phyloP scores from a whole-genome alignment of 345 rosid genomes.

The Gossypium longicalyx region DNA sequence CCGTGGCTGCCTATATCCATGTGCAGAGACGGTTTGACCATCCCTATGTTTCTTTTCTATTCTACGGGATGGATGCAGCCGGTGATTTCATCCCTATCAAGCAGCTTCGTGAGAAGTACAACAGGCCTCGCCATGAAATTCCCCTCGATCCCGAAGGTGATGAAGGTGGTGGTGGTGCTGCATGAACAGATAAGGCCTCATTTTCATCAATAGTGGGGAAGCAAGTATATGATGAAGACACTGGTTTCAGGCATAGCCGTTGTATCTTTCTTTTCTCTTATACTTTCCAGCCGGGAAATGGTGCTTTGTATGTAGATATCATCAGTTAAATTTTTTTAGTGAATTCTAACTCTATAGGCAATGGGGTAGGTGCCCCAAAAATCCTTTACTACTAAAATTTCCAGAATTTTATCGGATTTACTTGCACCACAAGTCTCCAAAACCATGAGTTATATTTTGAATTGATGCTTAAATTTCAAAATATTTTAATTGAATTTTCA shows the following conservation, averaged over 20 bases:
- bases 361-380: no score
- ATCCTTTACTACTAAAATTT: no score
- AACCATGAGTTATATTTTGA: no score
- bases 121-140: conserved; percentile 68
- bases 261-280: neutral
- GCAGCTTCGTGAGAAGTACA: conserved; percentile 83
- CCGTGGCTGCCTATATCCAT: conserved; percentile 1
- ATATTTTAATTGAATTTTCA: no score
- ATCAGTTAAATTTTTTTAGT: neutral
- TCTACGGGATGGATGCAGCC: conserved; percentile 74
- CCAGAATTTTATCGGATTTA: no score
- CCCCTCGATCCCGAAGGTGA: conserved; percentile 58
- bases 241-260: conserved; percentile 4
- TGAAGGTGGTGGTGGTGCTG: conserved; percentile 24
- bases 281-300: neutral
- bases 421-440: no score
- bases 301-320: neutral
- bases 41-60: conserved; percentile 74
- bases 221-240: neutral
- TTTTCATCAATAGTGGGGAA: neutral
- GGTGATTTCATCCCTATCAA: conserved; percentile 93
- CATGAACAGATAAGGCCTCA: conserved; percentile 11
- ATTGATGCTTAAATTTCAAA: no score
- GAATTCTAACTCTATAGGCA: neutral
- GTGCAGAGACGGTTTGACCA: conserved; percentile 86